Conservation (phyloP, 306 rosid genomes). For the Inga leiocalycina region DNA sequence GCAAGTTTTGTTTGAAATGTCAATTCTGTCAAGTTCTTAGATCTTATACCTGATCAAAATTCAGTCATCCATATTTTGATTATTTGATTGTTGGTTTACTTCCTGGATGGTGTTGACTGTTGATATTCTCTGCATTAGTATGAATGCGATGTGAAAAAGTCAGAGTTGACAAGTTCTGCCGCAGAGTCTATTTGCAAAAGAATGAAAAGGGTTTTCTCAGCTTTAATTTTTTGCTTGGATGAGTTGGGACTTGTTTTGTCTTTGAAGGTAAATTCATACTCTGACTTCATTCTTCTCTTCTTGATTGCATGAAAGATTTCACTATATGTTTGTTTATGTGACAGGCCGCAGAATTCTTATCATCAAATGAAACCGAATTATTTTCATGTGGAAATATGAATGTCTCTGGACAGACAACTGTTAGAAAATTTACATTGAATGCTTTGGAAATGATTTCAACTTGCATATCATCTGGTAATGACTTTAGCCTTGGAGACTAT, state of each 20-base stretch:
- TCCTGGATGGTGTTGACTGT: slow-evolving; percentile 34
- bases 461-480: slow-evolving; percentile 55
- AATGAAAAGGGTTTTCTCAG: slow-evolving; percentile 45
- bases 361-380: slow-evolving; percentile 41
- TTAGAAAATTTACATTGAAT: slow-evolving; percentile 53
- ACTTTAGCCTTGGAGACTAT: slow-evolving; percentile 28
- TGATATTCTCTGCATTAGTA: slow-evolving; percentile 54
- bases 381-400: slow-evolving; percentile 49
- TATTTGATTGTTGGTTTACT: slow-evolving; percentile 28
- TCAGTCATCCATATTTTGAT: not conserved
- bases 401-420: slow-evolving; percentile 49
- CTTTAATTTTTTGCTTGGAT: slow-evolving; percentile 60
- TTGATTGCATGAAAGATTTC: slow-evolving; percentile 24
- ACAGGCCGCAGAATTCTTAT: slow-evolving; percentile 74
- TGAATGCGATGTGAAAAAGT: slow-evolving; percentile 33
- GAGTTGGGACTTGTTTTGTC: slow-evolving; percentile 83
- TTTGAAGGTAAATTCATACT: slow-evolving; percentile 55
- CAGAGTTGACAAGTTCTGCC: slow-evolving; percentile 46
- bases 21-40: slow-evolving; percentile 11
- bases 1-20: not conserved
- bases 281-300: slow-evolving; percentile 28
- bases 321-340: slow-evolving; percentile 16
- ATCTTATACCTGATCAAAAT: not conserved
- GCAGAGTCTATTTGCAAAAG: slow-evolving; percentile 45
- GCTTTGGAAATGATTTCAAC: slow-evolving; percentile 38